phyloP scores from a whole-genome alignment of 2,329 filamentous ascomycete genomes.

The Paraphoma chrysanthemicola region DNA sequence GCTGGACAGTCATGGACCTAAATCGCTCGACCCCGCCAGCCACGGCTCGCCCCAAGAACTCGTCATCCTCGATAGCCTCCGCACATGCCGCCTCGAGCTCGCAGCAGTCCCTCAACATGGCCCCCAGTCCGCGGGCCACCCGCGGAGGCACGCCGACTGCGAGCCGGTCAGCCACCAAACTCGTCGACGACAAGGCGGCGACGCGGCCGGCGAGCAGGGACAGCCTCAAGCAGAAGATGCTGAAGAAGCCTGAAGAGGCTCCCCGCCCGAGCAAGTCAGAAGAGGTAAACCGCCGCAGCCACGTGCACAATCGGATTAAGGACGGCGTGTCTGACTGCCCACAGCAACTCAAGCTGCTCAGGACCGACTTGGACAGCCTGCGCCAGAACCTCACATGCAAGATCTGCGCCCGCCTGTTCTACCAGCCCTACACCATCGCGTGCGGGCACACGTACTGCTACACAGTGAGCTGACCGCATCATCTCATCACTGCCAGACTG shows the following conservation, averaged over 20 bases:
- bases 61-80: slow-evolving; percentile 16
- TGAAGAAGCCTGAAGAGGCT: slow-evolving; percentile 41
- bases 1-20: slow-evolving; percentile 36
- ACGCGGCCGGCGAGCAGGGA: slow-evolving; percentile 45
- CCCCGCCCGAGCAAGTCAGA: slow-evolving; percentile 43
- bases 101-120: slow-evolving; percentile 29
- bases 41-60: slow-evolving; percentile 35
- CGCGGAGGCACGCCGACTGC: slow-evolving; percentile 37
- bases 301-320: slow-evolving; percentile 12
- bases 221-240: slow-evolving; percentile 49
- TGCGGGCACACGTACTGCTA: slow-evolving; percentile 79
- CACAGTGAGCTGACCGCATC: slow-evolving; percentile 54
- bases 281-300: slow-evolving; percentile 31
- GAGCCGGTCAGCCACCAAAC: slow-evolving; percentile 38
- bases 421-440: slow-evolving; percentile 72
- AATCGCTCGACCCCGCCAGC: slow-evolving; percentile 42
- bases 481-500: slow-evolving; percentile 9
- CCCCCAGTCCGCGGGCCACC: slow-evolving; percentile 31
- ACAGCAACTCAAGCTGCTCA: slow-evolving; percentile 49
- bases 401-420: slow-evolving; percentile 72
- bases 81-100: slow-evolving; percentile 28
- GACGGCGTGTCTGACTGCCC: slow-evolving; percentile 27
- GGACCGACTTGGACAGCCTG: slow-evolving; percentile 66
- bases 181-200: slow-evolving; percentile 36
- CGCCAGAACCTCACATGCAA: slow-evolving; percentile 69